These are phyloP conservation scores for Mortierella sp. DNA, from an alignment of 371 early-diverging fungal species.

Conservation along the genomic window DNA sequence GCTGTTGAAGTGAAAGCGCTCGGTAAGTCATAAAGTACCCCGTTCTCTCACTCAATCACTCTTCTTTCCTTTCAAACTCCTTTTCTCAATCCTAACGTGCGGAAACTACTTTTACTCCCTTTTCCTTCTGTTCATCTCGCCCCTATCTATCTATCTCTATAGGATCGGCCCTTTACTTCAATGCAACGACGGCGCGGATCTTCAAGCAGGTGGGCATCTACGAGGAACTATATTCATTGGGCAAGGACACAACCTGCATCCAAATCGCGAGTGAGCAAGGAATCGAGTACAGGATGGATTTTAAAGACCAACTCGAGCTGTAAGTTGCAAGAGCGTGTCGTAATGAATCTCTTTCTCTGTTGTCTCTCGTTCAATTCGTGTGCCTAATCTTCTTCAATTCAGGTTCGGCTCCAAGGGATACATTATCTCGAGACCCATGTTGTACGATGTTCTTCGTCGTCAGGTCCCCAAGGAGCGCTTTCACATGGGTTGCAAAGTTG, in stretches of 20 bases:
- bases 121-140: too few relatives aligned
- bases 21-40: background rate
- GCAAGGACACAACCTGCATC: background rate
- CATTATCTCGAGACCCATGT: conserved; percentile 23
- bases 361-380: too few relatives aligned
- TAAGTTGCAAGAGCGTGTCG: background rate
- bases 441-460: conserved; percentile 20
- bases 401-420: conserved; percentile 18
- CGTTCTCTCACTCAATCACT: too few relatives aligned
- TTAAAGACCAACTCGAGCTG: conserved; percentile 10
- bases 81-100: background rate
- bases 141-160: background rate
- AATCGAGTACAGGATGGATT: conserved; percentile 12
- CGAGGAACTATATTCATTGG: background rate
- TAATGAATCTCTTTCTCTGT: too few relatives aligned
- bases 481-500: conserved; percentile 10
- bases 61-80: background rate
- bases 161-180: background rate
- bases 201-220: conserved; percentile 22
- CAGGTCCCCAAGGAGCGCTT: conserved; percentile 13
- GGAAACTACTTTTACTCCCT: too few relatives aligned
- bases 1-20: conserved; percentile 12
- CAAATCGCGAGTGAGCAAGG: conserved; percentile 13
- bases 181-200: conserved; percentile 4
- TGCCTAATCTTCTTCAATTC: too few relatives aligned